Evolutionary conservation across 495 filamentous ascomycete genomes (phyloP).

Genomic region (Neurospora africana): DNA sequence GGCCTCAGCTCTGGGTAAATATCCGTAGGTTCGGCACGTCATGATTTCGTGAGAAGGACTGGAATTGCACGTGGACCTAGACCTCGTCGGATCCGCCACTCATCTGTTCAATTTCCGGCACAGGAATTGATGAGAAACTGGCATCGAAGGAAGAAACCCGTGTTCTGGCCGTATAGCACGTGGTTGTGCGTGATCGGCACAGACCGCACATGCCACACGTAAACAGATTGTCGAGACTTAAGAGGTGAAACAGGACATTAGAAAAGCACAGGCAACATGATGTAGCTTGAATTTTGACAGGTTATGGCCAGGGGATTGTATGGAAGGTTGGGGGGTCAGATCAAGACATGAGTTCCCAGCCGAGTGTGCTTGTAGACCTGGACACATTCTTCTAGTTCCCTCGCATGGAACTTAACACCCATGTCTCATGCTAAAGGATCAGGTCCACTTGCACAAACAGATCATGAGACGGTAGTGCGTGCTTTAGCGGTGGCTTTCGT

Average conservation of each 20-base stretch:
- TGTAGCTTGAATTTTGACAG: not conserved
- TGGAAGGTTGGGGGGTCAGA: not conserved
- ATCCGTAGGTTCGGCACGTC: not conserved
- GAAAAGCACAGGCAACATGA: not conserved
- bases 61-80: not conserved
- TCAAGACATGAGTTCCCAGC: not conserved
- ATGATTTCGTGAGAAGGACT: not conserved
- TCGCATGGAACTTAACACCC: not conserved
- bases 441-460: not conserved
- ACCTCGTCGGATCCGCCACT: not conserved
- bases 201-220: not conserved
- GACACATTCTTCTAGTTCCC: not conserved
- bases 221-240: not conserved
- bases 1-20: not conserved
- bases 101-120: not conserved
- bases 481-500: not conserved
- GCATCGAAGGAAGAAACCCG: not conserved
- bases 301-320: not conserved
- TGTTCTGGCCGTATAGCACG: not conserved
- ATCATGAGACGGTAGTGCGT: not conserved
- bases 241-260: not conserved
- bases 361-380: not conserved
- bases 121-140: not conserved
- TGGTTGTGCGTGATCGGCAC: not conserved
- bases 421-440: not conserved